phyloP scores from a whole-genome alignment of 2,329 filamentous ascomycete genomes.

The Aspergillus sp. region DNA sequence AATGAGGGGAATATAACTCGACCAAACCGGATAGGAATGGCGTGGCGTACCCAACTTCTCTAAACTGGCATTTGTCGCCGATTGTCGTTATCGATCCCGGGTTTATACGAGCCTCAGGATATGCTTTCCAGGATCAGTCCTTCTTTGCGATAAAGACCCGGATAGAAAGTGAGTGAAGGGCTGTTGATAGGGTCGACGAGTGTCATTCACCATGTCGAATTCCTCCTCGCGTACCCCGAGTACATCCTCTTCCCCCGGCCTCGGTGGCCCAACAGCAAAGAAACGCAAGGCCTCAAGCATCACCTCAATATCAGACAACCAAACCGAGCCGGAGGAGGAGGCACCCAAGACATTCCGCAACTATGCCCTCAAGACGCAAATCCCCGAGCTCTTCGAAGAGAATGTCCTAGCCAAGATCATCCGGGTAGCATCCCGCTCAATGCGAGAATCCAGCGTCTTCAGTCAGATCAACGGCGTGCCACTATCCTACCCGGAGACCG shows the following conservation, averaged over 20 bases:
- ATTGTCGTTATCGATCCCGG: neutral
- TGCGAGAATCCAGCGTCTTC: neutral
- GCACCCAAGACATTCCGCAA: neutral
- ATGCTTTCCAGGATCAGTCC: neutral
- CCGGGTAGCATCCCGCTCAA: constrained; percentile 9
- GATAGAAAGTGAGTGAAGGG: neutral
- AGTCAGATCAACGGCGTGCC: neutral
- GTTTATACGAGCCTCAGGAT: neutral
- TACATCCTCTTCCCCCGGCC: constrained; percentile 1
- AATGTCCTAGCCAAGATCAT: constrained; percentile 23
- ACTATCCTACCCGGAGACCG: constrained; percentile 13
- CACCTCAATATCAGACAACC: constrained; percentile 10
- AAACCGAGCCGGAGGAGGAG: neutral
- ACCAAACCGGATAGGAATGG: neutral
- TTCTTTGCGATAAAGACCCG: neutral
- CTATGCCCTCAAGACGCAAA: neutral
- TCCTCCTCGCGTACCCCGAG: constrained; percentile 4
- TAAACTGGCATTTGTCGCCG: neutral
- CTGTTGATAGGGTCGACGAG: neutral
- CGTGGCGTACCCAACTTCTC: neutral
- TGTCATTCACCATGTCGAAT: neutral
- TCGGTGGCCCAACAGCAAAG: neutral
- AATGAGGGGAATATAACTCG: neutral
- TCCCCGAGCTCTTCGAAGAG: constrained; percentile 20
- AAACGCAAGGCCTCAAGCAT: constrained; percentile 5